Percentiles rank a stretch among this genome's conserved stretches.
Evolutionary conservation across 768 basidiomycete genomes (phyloP).

Genomic region (Floccularia luteovirens): DNA sequence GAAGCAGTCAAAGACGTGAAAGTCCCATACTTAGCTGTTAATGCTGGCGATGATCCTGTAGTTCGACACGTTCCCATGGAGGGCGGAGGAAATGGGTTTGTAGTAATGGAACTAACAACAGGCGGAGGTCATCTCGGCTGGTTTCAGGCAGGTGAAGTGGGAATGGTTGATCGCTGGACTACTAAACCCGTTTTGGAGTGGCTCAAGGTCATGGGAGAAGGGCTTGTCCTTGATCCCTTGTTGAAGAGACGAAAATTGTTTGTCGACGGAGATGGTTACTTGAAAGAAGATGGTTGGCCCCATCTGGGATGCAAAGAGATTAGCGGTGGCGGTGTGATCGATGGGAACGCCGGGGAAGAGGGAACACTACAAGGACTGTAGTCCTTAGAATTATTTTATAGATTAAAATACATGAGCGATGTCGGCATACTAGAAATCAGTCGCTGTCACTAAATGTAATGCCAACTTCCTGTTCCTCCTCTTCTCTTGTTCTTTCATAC

Average conservation of each 20-base stretch:
- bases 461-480: slow-evolving; percentile 61
- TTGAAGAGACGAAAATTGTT: slow-evolving; percentile 24
- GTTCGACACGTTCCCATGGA: slow-evolving; percentile 57
- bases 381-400: neutral
- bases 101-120: slow-evolving; percentile 53
- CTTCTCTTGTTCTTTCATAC: slow-evolving; percentile 65
- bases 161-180: slow-evolving; percentile 49
- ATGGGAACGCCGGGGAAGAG: slow-evolving; percentile 43
- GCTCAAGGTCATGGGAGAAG: slow-evolving; percentile 51
- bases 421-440: slow-evolving; percentile 22
- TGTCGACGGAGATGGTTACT: slow-evolving; percentile 48
- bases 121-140: slow-evolving; percentile 79
- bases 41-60: slow-evolving; percentile 73
- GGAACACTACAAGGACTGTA: slow-evolving; percentile 54
- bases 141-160: slow-evolving; percentile 45
- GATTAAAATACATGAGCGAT: neutral
- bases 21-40: slow-evolving; percentile 72
- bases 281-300: slow-evolving; percentile 49
- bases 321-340: slow-evolving; percentile 39
- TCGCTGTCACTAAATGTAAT: slow-evolving; percentile 87
- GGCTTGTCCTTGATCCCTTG: slow-evolving; percentile 29
- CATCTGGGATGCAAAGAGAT: slow-evolving; percentile 48
- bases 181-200: slow-evolving; percentile 69
- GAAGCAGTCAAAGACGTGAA: slow-evolving; percentile 47
- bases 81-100: slow-evolving; percentile 41